These are phyloP conservation scores for Russula sp. DNA, from an alignment of 768 basidiomycete species.

Conservation along the genomic window DNA sequence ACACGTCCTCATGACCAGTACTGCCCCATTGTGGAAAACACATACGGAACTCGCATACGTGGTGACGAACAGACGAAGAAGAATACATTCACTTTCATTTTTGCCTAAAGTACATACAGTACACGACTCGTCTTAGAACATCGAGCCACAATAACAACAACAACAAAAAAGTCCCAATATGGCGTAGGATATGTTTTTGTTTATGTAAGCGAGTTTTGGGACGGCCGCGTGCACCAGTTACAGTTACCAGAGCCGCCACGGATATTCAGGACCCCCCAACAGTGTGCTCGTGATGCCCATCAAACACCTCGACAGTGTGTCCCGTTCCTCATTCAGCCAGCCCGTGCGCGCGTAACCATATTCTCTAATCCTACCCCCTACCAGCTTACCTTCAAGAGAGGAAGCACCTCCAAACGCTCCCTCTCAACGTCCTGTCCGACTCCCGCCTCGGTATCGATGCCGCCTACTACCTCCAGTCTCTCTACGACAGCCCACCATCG, in stretches of 20 bases:
- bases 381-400: conserved; percentile 83
- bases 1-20: not conserved
- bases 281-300: conserved; percentile 57
- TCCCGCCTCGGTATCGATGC: conserved; percentile 97
- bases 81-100: not conserved
- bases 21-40: not conserved
- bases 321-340: conserved; percentile 2
- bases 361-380: conserved; percentile 17
- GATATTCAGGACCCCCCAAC: conserved; percentile 13
- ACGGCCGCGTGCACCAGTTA: not conserved
- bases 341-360: not conserved
- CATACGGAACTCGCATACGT: not conserved
- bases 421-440: conserved; percentile 78
- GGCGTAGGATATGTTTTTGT: not conserved
- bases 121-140: not conserved
- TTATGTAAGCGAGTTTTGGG: conserved; percentile 22
- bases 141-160: not conserved
- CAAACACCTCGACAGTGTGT: conserved; percentile 78
- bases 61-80: not conserved
- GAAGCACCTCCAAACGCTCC: conserved; percentile 80
- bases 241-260: not conserved
- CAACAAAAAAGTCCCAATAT: not conserved
- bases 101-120: not conserved
- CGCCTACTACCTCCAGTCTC: conserved; percentile 76
- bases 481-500: conserved; percentile 72